Percentiles rank a stretch among this genome's conserved stretches.
These are phyloP conservation scores for Carex arenaria DNA, from an alignment of 202 grass and related monocot species.

Conservation along the genomic window DNA sequence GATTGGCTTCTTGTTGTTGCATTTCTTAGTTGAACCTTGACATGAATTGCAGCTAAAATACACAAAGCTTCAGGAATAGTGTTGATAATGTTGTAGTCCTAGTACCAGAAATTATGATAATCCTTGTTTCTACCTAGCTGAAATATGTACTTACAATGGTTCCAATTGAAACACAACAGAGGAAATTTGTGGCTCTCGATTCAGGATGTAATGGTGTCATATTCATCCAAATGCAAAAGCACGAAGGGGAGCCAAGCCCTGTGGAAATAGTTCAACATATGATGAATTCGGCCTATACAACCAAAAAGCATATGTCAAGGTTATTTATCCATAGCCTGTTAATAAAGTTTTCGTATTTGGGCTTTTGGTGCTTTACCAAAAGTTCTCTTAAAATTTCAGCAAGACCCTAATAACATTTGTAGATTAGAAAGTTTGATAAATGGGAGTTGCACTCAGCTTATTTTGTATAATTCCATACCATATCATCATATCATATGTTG, in stretches of 20 bases:
- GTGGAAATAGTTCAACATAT: slow-evolving; percentile 79
- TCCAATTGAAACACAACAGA: slow-evolving; percentile 42
- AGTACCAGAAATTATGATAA: not conserved
- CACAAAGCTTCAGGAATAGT: not conserved
- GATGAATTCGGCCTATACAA: slow-evolving; percentile 67
- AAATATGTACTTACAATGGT: not conserved
- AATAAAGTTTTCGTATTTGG: not conserved
- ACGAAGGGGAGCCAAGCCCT: slow-evolving; percentile 54
- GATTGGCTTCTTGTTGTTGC: not conserved
- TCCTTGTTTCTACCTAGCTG: not conserved
- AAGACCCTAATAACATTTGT: slow-evolving; percentile 15
- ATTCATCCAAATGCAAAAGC: slow-evolving; percentile 91
- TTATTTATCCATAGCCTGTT: slow-evolving; percentile 23
- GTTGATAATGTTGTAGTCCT: not conserved
- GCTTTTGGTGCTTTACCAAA: not conserved
- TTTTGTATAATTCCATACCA: not conserved
- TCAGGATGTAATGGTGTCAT: slow-evolving; percentile 82
- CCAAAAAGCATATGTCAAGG: slow-evolving; percentile 98
- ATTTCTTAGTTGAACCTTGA: not conserved
- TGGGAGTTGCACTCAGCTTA: not conserved
- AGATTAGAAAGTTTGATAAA: slow-evolving; percentile 3
- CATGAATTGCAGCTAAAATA: not conserved
- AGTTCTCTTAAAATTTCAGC: not conserved
- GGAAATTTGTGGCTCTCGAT: slow-evolving; percentile 80
- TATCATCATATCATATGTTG: not conserved